phyloP scores from a whole-genome alignment of 148 eudicot species.

The Hydrangea macrophylla region DNA sequence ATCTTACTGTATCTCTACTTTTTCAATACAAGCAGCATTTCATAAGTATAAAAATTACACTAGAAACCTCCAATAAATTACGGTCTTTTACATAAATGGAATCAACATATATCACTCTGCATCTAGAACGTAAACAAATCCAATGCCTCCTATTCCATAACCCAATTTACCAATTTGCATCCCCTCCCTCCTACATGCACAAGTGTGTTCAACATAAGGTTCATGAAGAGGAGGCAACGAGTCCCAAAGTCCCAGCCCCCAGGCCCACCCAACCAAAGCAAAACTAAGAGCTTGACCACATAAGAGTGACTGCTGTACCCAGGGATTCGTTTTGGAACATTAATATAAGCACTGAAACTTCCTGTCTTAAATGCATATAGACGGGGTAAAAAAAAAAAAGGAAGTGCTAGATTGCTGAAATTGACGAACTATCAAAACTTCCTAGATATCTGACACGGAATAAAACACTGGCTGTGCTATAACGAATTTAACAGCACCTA shows the following conservation, averaged over 20 bases:
- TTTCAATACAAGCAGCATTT: no score
- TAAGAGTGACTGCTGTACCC: not conserved
- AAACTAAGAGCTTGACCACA: not conserved
- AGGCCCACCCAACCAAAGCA: not conserved
- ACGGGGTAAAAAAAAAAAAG: not conserved
- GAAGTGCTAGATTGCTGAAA: not conserved
- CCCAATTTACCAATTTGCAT: not conserved
- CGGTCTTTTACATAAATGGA: no score
- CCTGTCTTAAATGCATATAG: not conserved
- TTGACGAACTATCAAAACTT: not conserved
- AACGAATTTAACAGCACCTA: not conserved
- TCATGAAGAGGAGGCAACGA: not conserved
- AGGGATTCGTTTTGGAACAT: not conserved
- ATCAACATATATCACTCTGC: no score
- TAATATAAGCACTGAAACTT: not conserved
- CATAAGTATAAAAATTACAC: no score
- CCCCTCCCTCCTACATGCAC: not conserved
- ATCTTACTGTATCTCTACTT: not conserved
- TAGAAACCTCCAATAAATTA: no score
- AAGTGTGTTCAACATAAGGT: not conserved
- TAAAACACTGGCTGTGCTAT: not conserved
- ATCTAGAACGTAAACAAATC: not conserved
- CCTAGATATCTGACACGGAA: not conserved
- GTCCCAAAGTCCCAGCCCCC: not conserved
- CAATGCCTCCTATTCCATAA: not conserved